These are phyloP conservation scores for Leishmania aethiopica DNA, from an alignment of 208 protist genomes.

Conservation along the genomic window DNA sequence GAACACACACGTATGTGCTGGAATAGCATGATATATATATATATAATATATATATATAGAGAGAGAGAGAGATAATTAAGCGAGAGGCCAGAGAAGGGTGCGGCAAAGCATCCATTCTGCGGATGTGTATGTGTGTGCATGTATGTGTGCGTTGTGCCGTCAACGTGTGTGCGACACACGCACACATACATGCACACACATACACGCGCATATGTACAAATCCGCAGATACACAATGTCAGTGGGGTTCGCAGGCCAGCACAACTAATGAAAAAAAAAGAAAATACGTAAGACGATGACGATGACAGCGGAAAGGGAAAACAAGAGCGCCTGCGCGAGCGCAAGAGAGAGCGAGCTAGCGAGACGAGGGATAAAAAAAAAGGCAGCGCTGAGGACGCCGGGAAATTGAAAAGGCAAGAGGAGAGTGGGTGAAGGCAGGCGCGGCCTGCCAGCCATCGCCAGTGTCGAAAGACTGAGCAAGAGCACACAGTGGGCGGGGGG, in stretches of 20 bases:
- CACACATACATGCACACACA: not conserved
- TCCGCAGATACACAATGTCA: too few relatives aligned
- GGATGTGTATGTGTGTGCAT: not conserved
- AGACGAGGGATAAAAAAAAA: not conserved
- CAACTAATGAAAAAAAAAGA: not conserved
- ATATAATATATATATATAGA: too few relatives aligned
- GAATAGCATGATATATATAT: not conserved
- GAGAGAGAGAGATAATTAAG: not conserved
- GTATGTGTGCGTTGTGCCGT: too few relatives aligned
- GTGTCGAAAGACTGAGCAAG: not conserved
- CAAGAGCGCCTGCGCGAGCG: not conserved
- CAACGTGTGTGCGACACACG: too few relatives aligned
- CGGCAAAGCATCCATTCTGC: not conserved
- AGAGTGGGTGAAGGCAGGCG: not conserved
- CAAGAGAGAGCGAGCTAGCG: constrained; percentile 3
- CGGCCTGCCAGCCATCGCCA: constrained; percentile 3
- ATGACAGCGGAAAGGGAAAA: not conserved
- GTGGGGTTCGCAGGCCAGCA: not conserved
- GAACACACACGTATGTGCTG: not conserved
- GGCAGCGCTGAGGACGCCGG: not conserved
- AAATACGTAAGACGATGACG: not conserved
- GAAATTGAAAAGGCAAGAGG: not conserved
- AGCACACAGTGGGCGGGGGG: not conserved
- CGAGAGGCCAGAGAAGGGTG: not conserved
- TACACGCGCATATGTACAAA: too few relatives aligned